phyloP scores from a whole-genome alignment of 192 early-diverging fungal species.

The Coemansia sp. region DNA sequence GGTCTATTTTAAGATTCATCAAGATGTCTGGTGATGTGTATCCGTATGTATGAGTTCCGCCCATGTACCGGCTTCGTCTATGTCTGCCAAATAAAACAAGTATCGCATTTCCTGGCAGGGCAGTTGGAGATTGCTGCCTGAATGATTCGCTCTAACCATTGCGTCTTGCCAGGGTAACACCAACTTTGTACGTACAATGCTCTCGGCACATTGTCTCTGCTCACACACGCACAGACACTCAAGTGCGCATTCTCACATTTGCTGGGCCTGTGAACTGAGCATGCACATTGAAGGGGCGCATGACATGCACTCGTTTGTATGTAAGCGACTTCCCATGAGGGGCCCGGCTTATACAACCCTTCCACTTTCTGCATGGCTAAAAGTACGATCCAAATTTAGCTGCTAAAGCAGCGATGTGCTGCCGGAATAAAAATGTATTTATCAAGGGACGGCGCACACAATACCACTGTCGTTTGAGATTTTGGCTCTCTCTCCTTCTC shows the following conservation, averaged over 20 bases:
- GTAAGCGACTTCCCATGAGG: slow-evolving; percentile 1
- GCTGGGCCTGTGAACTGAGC: not conserved
- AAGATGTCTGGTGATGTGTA: slow-evolving; percentile 1
- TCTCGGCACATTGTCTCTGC: not conserved
- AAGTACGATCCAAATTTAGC: slow-evolving; percentile 1
- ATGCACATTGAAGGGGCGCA: not conserved
- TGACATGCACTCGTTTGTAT: not conserved
- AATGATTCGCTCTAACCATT: not conserved
- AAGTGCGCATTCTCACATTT: not conserved
- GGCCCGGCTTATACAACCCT: not conserved
- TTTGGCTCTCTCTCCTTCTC: not conserved
- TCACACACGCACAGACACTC: not conserved
- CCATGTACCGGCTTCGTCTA: not conserved
- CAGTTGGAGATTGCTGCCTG: not conserved
- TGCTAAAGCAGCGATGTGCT: not conserved
- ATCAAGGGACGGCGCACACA: not conserved
- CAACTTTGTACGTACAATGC: not conserved
- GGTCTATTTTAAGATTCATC: not conserved
- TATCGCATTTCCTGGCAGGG: not conserved
- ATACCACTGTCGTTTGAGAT: slow-evolving; percentile 1
- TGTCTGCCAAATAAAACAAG: not conserved
- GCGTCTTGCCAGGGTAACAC: not conserved
- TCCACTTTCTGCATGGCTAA: not conserved
- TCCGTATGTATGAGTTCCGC: not conserved
- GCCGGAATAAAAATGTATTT: not conserved